Evolutionary conservation across 306 rosid genomes (phyloP).

Genomic region (Prunus davidiana): DNA sequence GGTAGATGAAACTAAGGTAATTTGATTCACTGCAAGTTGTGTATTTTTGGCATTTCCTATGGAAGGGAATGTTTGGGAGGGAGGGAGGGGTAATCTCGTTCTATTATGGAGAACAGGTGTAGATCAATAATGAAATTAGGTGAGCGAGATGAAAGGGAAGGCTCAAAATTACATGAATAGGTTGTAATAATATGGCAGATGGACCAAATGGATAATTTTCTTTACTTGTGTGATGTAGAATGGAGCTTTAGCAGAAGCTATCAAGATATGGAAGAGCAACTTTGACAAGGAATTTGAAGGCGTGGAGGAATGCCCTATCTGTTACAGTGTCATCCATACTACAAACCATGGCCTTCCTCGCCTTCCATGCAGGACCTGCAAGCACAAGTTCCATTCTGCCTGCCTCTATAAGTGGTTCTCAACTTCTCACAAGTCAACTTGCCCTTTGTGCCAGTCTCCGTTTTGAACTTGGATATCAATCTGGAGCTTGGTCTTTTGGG

Average conservation of each 20-base stretch:
- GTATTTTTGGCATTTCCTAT: neutral
- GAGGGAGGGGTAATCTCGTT: too few species aligned
- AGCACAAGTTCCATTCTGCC: constrained; percentile 95
- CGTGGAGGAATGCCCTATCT: constrained; percentile 95
- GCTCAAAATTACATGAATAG: neutral
- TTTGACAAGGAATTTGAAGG: constrained; percentile 98
- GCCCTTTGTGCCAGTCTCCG: constrained; percentile 95
- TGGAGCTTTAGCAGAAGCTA: constrained; percentile 96
- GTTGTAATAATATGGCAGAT: neutral
- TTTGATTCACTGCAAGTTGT: neutral
- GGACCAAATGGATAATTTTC: constrained; percentile 12
- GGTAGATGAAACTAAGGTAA: neutral
- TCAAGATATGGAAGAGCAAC: constrained; percentile 88
- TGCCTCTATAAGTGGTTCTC: constrained; percentile 95
- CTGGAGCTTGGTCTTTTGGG: neutral
- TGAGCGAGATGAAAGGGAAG: too few species aligned
- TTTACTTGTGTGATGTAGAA: constrained; percentile 56
- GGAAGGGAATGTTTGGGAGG: neutral
- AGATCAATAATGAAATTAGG: neutral
- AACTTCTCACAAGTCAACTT: constrained; percentile 94
- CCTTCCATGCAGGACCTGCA: constrained; percentile 97
- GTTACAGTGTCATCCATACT: constrained; percentile 96
- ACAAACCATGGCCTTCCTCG: constrained; percentile 86
- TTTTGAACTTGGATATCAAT: constrained; percentile 40
- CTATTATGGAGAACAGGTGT: neutral